Conservation (phyloP, 805 yeast genomes). For the Candida multigemmis region DNA sequence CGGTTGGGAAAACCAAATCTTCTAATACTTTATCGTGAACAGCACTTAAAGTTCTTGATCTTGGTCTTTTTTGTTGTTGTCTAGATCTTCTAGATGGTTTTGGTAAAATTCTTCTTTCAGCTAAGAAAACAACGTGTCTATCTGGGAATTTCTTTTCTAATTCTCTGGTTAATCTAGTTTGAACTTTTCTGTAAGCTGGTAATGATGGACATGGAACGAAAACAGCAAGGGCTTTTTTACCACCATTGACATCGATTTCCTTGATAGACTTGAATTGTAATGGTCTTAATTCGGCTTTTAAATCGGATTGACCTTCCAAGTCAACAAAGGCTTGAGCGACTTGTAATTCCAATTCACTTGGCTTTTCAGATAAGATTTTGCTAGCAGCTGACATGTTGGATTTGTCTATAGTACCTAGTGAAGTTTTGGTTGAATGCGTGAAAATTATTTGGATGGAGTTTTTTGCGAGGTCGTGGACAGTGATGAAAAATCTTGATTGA, state of each 20-base stretch:
- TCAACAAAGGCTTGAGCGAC: slow-evolving; percentile 98
- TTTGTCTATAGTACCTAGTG: too few relatives aligned
- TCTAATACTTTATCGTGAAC: slow-evolving; percentile 98
- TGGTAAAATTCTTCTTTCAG: slow-evolving; percentile 99
- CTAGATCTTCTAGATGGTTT: slow-evolving; percentile 95
- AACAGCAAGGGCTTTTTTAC: slow-evolving; percentile 97
- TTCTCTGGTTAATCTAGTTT: slow-evolving; percentile 96
- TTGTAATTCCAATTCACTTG: slow-evolving; percentile 98
- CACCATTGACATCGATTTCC: slow-evolving; percentile 96
- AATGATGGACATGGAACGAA: slow-evolving; percentile 97
- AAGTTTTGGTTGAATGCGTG: too few relatives aligned
- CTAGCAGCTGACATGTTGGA: slow-evolving; percentile 93
- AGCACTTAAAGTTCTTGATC: slow-evolving; percentile 98
- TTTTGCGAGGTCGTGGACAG: too few relatives aligned
- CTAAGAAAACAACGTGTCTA: slow-evolving; percentile 98
- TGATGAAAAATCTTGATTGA: too few relatives aligned
- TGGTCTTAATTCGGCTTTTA: slow-evolving; percentile 96
- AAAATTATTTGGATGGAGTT: too few relatives aligned
- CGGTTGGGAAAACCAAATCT: slow-evolving; percentile 99
- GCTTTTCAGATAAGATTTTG: slow-evolving; percentile 90
- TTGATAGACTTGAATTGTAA: slow-evolving; percentile 97
- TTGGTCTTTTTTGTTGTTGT: slow-evolving; percentile 97
- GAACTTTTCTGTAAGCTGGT: slow-evolving; percentile 92
- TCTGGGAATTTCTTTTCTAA: slow-evolving; percentile 99
- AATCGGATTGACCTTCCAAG: slow-evolving; percentile 92